These are phyloP conservation scores for Phytophthora quininea DNA, from an alignment of 352 stramenopile genomes.

Conservation along the genomic window DNA sequence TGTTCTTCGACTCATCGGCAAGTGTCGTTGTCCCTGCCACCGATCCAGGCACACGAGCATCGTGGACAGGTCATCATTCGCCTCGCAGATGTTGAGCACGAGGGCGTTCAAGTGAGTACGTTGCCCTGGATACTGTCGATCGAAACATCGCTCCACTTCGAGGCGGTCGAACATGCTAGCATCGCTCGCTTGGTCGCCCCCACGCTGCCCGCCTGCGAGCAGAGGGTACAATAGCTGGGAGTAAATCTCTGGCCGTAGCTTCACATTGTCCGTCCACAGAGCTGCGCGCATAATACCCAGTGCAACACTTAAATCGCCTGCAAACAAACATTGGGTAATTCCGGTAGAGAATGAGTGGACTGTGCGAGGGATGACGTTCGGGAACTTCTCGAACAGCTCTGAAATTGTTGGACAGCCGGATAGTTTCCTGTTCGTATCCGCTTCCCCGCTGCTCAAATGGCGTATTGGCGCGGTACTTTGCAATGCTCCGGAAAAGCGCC, in stretches of 20 bases:
- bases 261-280: conserved; percentile 44
- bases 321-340: conserved; percentile 53
- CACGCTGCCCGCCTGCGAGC: conserved; percentile 40
- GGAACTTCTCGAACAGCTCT: conserved; percentile 61
- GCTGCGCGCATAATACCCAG: conserved; percentile 54
- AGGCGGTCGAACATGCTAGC: conserved; percentile 51
- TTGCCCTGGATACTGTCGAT: conserved; percentile 48
- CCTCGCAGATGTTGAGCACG: conserved; percentile 73
- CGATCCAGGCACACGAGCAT: conserved; percentile 67
- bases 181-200: conserved; percentile 28
- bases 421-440: conserved; percentile 29
- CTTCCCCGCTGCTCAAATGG: background rate
- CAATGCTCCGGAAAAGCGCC: conserved; percentile 64
- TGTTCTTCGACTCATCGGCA: conserved; percentile 53
- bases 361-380: conserved; percentile 55
- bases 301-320: conserved; percentile 52
- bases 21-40: conserved; percentile 50
- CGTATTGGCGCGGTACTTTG: conserved; percentile 45
- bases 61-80: conserved; percentile 63
- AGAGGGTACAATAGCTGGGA: conserved; percentile 71
- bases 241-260: conserved; percentile 62
- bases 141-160: conserved; percentile 67
- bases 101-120: conserved; percentile 55
- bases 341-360: conserved; percentile 55
- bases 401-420: conserved; percentile 57